These are phyloP conservation scores for Ogataea parapolymorpha DNA, from an alignment of 805 yeast species.

Conservation along the genomic window DNA sequence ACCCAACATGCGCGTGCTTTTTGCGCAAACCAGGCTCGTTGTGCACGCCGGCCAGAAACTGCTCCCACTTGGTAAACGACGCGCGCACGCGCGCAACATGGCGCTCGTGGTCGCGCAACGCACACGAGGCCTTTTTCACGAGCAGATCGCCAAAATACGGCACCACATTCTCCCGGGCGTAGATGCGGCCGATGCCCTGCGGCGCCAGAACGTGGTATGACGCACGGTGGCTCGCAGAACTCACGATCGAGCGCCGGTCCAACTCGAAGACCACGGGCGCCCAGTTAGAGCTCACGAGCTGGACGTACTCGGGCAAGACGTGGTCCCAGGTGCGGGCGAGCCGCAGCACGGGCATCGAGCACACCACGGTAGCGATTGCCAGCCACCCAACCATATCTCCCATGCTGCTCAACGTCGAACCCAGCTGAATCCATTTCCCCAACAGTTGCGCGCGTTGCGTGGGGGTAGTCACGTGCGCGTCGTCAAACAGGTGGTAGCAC, in stretches of 20 bases:
- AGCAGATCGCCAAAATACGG: conserved; percentile 90
- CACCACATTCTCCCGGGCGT: conserved; percentile 72
- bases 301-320: conserved; percentile 57
- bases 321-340: conserved; percentile 70
- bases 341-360: conserved; percentile 80
- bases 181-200: conserved; percentile 76
- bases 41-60: conserved; percentile 50
- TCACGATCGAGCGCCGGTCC: conserved; percentile 66
- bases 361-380: conserved; percentile 78
- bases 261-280: conserved; percentile 88
- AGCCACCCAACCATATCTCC: conserved; percentile 97
- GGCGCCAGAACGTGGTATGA: conserved; percentile 79
- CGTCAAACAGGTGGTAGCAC: conserved; percentile 64
- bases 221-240: conserved; percentile 53
- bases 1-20: background rate
- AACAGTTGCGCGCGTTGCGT: conserved; percentile 61
- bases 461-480: conserved; percentile 32
- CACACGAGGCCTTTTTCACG: conserved; percentile 40
- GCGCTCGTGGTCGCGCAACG: conserved; percentile 55
- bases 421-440: conserved; percentile 82
- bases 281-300: conserved; percentile 75
- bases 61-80: conserved; percentile 82
- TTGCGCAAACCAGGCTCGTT: conserved; percentile 34
- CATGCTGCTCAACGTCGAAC: conserved; percentile 65
- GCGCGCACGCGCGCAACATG: conserved; percentile 65